These are phyloP conservation scores for Anacardium occidentale DNA, from an alignment of 345 rosid genomes.

Conservation along the genomic window DNA sequence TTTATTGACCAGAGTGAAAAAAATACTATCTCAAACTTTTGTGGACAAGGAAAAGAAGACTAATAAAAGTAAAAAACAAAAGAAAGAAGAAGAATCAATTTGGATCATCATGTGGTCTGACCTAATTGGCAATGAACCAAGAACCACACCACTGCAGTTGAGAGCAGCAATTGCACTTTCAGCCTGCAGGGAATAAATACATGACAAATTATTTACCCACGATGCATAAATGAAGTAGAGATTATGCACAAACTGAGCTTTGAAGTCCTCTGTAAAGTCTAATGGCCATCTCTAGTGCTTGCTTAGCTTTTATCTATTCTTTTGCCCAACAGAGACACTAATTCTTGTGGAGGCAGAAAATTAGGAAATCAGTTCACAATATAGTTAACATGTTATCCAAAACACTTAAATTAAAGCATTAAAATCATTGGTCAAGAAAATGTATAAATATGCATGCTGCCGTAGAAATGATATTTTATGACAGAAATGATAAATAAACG, in stretches of 20 bases:
- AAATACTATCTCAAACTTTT: background rate
- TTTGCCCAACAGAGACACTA: background rate
- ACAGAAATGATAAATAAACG: background rate
- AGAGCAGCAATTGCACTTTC: conserved; percentile 98
- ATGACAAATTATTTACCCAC: background rate
- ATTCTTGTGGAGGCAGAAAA: background rate
- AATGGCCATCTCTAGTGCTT: background rate
- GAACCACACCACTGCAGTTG: conserved; percentile 89
- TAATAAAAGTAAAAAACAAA: background rate
- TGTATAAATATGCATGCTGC: background rate
- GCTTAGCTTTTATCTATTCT: background rate
- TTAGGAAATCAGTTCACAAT: background rate
- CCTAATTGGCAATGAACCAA: conserved; percentile 93
- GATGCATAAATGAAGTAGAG: background rate
- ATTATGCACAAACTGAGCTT: background rate
- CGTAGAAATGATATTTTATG: background rate
- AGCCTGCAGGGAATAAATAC: conserved; percentile 49
- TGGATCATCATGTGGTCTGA: conserved; percentile 23
- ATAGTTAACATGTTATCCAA: background rate
- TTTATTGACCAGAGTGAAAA: background rate
- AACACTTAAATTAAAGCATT: background rate
- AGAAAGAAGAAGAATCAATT: background rate
- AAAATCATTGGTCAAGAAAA: background rate
- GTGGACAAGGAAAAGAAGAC: background rate
- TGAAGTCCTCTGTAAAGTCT: background rate